A percentile compares a stretch with the other conserved stretches of the same genome.
Evolutionary conservation across 73 alveolate genomes (phyloP).

Genomic region (Breviolum minutum): DNA sequence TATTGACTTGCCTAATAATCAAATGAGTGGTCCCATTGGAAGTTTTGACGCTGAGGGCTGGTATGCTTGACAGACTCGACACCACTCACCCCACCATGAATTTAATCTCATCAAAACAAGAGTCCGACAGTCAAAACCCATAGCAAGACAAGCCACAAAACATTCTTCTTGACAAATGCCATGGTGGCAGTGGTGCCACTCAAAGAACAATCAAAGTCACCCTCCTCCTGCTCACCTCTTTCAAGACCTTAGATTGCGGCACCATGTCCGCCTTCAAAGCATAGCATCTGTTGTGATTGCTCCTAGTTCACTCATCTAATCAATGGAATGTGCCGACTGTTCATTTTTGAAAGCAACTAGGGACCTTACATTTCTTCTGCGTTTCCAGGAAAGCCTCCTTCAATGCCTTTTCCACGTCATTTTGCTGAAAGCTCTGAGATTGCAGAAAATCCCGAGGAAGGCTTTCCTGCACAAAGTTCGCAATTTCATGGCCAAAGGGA

Average conservation of each 20-base stretch:
- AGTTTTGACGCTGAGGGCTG: no score
- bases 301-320: background rate
- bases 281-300: constrained; percentile 16
- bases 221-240: constrained; percentile 3
- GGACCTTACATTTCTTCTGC: constrained; percentile 14
- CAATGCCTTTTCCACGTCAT: constrained; percentile 59
- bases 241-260: background rate
- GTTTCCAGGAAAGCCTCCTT: constrained; percentile 46
- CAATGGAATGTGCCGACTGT: no score
- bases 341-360: constrained; percentile 2
- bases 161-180: constrained; percentile 32
- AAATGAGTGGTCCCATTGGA: no score
- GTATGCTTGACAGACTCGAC: no score
- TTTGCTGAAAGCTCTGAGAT: background rate
- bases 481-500: constrained; percentile 66
- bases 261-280: background rate
- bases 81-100: no score
- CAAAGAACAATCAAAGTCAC: constrained; percentile 36
- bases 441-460: constrained; percentile 64
- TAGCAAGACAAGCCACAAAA: background rate
- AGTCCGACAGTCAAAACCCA: no score
- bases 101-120: no score
- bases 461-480: constrained; percentile 72
- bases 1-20: no score
- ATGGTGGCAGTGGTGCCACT: constrained; percentile 55